These are phyloP conservation scores for Dionaea muscipula DNA, from an alignment of 179 eudicot species.

Conservation along the genomic window DNA sequence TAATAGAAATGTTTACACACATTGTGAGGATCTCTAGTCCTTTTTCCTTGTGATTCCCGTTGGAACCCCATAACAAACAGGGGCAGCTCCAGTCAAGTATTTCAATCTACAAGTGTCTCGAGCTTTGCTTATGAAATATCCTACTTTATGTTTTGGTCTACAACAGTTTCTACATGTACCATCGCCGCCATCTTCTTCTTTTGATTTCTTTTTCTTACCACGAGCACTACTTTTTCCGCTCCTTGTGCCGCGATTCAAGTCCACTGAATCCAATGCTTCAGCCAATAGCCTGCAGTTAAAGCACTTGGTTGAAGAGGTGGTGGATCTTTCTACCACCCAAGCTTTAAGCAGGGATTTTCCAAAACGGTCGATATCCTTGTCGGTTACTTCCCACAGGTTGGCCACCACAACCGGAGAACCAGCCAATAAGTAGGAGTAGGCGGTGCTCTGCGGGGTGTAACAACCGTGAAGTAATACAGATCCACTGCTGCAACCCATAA, in stretches of 20 bases:
- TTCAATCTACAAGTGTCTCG: conserved; percentile 65
- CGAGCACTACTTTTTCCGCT: conserved; percentile 29
- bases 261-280: conserved; percentile 38
- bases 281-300: conserved; percentile 43
- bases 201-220: conserved; percentile 27
- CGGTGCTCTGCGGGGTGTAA: conserved; percentile 64
- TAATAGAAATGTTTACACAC: no score
- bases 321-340: conserved; percentile 60
- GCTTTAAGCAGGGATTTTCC: conserved; percentile 65
- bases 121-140: conserved; percentile 69
- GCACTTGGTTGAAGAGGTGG: conserved; percentile 35
- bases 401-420: conserved; percentile 89
- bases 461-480: conserved; percentile 42
- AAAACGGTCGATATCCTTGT: conserved; percentile 85
- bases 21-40: conserved; percentile 13
- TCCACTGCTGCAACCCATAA: conserved; percentile 95
- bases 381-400: conserved; percentile 94
- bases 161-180: conserved; percentile 19
- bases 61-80: conserved; percentile 96
- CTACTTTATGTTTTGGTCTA: conserved; percentile 59
- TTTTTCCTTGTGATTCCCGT: conserved; percentile 58
- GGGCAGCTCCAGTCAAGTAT: conserved; percentile 76
- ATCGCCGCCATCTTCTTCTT: conserved; percentile 4
- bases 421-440: conserved; percentile 60
- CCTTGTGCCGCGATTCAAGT: conserved; percentile 24